A percentile compares a stretch with the other conserved stretches of the same genome.
Evolutionary conservation across 106 monocot genomes (phyloP).

Genomic region (Dioscorea alata): DNA sequence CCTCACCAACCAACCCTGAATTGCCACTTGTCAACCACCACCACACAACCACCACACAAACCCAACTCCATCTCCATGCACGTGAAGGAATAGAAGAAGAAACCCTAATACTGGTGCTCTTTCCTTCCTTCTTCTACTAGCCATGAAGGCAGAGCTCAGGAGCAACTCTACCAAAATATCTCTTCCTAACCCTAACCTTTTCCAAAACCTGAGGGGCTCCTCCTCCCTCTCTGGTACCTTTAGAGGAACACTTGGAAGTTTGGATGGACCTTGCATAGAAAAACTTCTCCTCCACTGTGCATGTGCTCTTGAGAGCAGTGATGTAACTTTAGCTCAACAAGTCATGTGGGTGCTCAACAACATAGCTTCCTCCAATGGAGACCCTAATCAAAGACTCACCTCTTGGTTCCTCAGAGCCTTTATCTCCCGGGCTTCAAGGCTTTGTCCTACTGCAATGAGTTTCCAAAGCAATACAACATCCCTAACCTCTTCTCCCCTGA

Average conservation of each 20-base stretch:
- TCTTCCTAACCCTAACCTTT: neutral
- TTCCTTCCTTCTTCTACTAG: neutral
- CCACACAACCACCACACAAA: neutral
- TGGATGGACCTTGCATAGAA: constrained; percentile 47
- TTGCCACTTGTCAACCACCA: neutral
- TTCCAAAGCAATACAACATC: neutral
- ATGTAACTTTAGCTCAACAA: constrained; percentile 53
- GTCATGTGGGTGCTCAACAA: constrained; percentile 74
- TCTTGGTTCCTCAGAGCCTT: constrained; percentile 50
- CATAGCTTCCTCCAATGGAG: constrained; percentile 39
- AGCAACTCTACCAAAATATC: neutral
- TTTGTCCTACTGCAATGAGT: constrained; percentile 18
- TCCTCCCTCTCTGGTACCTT: neutral
- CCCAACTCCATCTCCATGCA: constrained; percentile 3
- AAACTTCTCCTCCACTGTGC: constrained; percentile 69
- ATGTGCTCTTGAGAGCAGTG: constrained; percentile 42
- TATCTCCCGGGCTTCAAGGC: constrained; percentile 29
- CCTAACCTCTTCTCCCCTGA: constrained; percentile 1
- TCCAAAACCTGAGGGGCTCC: neutral
- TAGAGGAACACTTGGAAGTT: constrained; percentile 9
- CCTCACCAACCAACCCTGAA: neutral
- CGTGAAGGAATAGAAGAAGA: neutral
- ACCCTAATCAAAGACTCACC: constrained; percentile 53
- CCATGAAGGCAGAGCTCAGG: constrained; percentile 7
- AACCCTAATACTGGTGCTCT: neutral